phyloP scores from a whole-genome alignment of 2,329 filamentous ascomycete genomes.

The Calonectria pauciramosa region DNA sequence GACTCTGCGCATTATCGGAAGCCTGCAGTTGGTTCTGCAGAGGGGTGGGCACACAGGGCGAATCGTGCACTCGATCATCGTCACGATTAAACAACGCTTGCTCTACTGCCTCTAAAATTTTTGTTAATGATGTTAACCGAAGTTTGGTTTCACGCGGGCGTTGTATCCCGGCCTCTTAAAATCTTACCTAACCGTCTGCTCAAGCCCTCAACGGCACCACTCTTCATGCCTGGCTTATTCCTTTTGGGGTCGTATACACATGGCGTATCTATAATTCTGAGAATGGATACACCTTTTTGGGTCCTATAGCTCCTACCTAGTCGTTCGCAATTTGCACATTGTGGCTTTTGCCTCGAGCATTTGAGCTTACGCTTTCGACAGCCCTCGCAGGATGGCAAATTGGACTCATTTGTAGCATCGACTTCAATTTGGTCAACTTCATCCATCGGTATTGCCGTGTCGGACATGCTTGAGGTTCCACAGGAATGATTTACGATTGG shows the following conservation, averaged over 20 bases:
- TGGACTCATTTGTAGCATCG: slow-evolving; percentile 2
- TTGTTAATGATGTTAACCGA: not conserved
- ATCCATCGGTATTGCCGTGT: not conserved
- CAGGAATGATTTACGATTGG: not conserved
- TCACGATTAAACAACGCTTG: not conserved
- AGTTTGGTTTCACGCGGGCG: not conserved
- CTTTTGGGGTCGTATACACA: slow-evolving; percentile 19
- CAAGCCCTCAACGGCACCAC: slow-evolving; percentile 26
- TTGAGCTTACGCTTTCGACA: slow-evolving; percentile 35
- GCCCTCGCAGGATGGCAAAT: slow-evolving; percentile 27
- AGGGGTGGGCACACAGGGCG: not conserved
- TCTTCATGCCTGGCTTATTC: slow-evolving; percentile 27
- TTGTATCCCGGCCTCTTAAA: not conserved
- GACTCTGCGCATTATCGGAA: not conserved
- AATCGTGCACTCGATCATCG: not conserved
- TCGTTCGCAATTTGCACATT: slow-evolving; percentile 30
- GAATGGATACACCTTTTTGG: not conserved
- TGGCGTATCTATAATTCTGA: not conserved
- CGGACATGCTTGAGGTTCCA: not conserved
- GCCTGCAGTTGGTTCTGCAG: not conserved
- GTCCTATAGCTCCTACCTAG: slow-evolving; percentile 5
- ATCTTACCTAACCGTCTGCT: slow-evolving; percentile 23
- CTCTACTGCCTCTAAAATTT: not conserved
- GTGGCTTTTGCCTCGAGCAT: slow-evolving; percentile 28
- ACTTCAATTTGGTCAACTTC: not conserved